phyloP scores from a whole-genome alignment of 176 grass and related monocot species.

The Oryza coarctata region DNA sequence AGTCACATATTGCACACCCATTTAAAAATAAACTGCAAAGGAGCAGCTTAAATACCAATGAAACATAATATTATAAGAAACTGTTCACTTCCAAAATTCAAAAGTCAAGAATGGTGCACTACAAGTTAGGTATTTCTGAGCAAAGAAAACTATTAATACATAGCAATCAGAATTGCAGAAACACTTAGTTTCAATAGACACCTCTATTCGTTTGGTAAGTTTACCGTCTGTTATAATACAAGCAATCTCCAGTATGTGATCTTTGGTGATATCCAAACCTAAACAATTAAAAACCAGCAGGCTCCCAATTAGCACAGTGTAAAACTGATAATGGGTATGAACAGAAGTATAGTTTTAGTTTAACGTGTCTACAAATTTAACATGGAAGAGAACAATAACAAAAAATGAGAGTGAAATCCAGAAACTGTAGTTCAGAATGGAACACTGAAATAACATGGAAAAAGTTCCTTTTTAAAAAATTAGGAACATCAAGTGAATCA shows the following conservation, averaged over 20 bases:
- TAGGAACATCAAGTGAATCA: background rate
- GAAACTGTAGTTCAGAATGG: background rate
- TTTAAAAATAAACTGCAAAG: background rate
- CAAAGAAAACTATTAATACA: background rate
- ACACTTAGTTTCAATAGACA: constrained; percentile 18
- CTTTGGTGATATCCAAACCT: constrained; percentile 77
- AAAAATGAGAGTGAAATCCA: background rate
- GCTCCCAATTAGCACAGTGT: background rate
- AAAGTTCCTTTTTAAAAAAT: background rate
- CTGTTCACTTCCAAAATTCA: constrained; percentile 3
- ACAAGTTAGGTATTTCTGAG: background rate
- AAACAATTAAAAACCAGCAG: constrained; percentile 19
- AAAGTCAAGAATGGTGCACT: background rate
- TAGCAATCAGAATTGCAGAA: constrained; percentile 7
- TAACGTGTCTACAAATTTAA: background rate
- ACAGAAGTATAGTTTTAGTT: background rate
- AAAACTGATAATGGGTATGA: background rate
- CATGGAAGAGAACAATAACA: constrained; percentile 8
- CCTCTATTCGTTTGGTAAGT: constrained; percentile 71
- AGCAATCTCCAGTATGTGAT: constrained; percentile 83
- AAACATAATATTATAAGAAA: constrained; percentile 1
- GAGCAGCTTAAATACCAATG: background rate
- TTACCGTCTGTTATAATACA: constrained; percentile 81
- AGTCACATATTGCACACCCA: background rate
- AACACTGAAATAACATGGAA: background rate